A percentile compares a stretch with the other conserved stretches of the same genome.
Conservation (phyloP, 169 alveolate genomes). For the Sarcocystis neurona region DNA sequence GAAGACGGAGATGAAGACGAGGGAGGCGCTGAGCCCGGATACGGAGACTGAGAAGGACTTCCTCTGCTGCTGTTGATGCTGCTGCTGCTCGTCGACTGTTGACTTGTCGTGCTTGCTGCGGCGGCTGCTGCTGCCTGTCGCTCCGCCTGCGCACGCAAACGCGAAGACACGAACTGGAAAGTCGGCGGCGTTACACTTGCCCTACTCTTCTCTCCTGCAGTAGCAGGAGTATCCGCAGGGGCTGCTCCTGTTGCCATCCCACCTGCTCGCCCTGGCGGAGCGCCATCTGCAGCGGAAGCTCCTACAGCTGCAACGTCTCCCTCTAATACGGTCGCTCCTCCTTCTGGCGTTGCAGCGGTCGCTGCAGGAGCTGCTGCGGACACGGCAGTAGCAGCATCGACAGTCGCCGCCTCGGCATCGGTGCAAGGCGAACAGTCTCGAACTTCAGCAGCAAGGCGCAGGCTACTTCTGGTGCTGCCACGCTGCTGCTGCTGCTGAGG, state of each 20-base stretch:
- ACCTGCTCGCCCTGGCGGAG: slow-evolving; percentile 4
- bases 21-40: neutral
- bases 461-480: too few relatives aligned
- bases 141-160: slow-evolving; percentile 35
- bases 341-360: neutral
- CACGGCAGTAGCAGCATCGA: too few relatives aligned
- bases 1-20: neutral
- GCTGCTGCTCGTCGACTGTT: slow-evolving; percentile 29
- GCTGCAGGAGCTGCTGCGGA: neutral
- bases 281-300: slow-evolving; percentile 6
- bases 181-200: neutral
- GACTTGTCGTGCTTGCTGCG: neutral
- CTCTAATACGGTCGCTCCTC: neutral
- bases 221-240: neutral
- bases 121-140: slow-evolving; percentile 48
- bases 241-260: slow-evolving; percentile 17
- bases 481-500: slow-evolving; percentile 13
- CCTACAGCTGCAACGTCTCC: neutral
- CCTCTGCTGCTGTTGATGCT: neutral
- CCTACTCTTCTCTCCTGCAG: too few relatives aligned
- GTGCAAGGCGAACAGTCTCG: neutral
- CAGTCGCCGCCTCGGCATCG: neutral
- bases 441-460: neutral
- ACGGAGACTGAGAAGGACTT: neutral
- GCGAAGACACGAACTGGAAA: slow-evolving; percentile 8